A percentile compares a stretch with the other conserved stretches of the same genome.
Conservation (phyloP, 1,284 basidiomycete genomes). For the Malassezia brasiliensis region DNA sequence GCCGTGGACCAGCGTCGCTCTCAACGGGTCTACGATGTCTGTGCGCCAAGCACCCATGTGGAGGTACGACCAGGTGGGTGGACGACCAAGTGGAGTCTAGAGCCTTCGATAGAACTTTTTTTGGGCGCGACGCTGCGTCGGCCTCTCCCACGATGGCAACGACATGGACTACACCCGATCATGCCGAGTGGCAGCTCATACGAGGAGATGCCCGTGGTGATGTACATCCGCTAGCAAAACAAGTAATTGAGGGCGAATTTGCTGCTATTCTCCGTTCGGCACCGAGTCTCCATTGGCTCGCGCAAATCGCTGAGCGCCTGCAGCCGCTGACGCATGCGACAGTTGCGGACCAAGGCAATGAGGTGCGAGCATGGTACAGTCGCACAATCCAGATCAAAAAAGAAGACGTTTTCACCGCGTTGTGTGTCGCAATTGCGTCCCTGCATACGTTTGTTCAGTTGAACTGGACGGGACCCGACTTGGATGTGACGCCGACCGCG, state of each 20-base stretch:
- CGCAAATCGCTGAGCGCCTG: constrained; percentile 2
- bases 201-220: neutral
- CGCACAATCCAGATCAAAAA: neutral
- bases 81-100: neutral
- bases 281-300: neutral
- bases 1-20: no score
- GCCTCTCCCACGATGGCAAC: neutral
- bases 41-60: no score
- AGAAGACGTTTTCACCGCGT: constrained; percentile 19
- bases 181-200: constrained; percentile 14
- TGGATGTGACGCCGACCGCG: constrained; percentile 45
- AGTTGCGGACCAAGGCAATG: neutral
- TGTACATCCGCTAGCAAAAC: neutral
- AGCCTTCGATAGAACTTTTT: neutral
- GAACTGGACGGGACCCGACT: constrained; percentile 93
- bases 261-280: neutral
- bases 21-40: no score
- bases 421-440: constrained; percentile 66
- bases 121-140: neutral
- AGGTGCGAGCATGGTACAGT: neutral
- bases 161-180: constrained; percentile 4
- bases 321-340: neutral
- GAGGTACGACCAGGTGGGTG: no score
- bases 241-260: neutral
- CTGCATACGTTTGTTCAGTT: constrained; percentile 82